Evolutionary conservation across 768 basidiomycete species (phyloP).

Genomic region (Porphyrellus cyaneotinctus): DNA sequence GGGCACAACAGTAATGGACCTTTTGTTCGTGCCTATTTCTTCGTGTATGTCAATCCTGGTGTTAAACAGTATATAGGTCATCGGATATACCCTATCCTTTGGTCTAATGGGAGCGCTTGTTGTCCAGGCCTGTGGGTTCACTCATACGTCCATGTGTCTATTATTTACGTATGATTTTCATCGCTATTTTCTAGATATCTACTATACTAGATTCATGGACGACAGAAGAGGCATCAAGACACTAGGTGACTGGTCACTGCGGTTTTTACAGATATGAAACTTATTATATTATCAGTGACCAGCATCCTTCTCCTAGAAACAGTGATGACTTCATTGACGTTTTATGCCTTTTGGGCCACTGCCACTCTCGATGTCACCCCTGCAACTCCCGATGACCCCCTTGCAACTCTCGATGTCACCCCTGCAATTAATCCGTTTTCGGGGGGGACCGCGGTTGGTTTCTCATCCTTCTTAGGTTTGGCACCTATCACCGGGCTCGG

Average conservation of each 20-base stretch:
- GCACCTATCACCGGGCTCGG: not conserved
- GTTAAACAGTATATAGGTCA: not conserved
- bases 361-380: not conserved
- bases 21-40: not conserved
- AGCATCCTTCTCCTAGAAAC: not conserved
- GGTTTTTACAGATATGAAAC: not conserved
- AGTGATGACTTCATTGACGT: not conserved
- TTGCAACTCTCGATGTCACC: too few relatives aligned
- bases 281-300: not conserved
- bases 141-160: not conserved
- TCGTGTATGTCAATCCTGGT: not conserved
- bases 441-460: too few relatives aligned
- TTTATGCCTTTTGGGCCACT: not conserved
- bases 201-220: constrained; percentile 17
- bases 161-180: too few relatives aligned
- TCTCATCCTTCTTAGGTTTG: too few relatives aligned
- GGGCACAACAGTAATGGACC: not conserved
- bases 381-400: too few relatives aligned
- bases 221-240: constrained; percentile 14
- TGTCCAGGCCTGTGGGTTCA: not conserved
- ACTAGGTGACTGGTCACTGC: not conserved
- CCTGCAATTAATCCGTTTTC: too few relatives aligned
- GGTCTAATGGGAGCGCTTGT: not conserved
- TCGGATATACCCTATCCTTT: not conserved
- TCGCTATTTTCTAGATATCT: constrained; percentile 11